Conservation (phyloP, 106 monocot genomes). For the Ottelia alismoides region DNA sequence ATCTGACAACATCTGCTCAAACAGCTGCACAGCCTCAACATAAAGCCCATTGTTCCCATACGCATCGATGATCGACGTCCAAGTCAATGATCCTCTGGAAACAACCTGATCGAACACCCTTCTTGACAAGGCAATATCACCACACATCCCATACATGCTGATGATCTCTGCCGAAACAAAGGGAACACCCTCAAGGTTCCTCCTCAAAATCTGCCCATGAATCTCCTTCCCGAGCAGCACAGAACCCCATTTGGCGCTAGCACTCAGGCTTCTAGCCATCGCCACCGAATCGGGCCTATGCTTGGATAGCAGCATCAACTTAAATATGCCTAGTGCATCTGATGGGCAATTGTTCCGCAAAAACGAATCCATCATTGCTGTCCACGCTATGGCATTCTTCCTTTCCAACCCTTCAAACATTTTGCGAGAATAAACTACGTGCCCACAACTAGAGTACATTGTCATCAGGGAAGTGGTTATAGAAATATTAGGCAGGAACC, state of each 20-base stretch:
- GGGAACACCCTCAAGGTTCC: slow-evolving; percentile 9
- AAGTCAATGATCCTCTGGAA: slow-evolving; percentile 22
- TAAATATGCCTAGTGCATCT: slow-evolving; percentile 41
- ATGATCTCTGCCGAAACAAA: slow-evolving; percentile 17
- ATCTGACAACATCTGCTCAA: slow-evolving; percentile 10
- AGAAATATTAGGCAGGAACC: slow-evolving; percentile 67
- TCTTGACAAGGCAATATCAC: slow-evolving; percentile 3
- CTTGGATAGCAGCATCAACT: slow-evolving; percentile 40
- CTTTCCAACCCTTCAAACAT: slow-evolving; percentile 48
- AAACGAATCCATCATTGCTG: slow-evolving; percentile 72
- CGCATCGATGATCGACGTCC: slow-evolving; percentile 21
- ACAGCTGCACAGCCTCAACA: slow-evolving; percentile 7
- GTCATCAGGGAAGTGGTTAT: slow-evolving; percentile 65
- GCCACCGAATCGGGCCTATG: slow-evolving; percentile 47
- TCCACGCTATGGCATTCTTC: slow-evolving; percentile 80
- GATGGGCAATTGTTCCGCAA: slow-evolving; percentile 28
- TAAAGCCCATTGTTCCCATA: slow-evolving; percentile 7
- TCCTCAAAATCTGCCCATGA: slow-evolving; percentile 40
- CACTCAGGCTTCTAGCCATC: slow-evolving; percentile 38
- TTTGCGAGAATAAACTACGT: slow-evolving; percentile 32
- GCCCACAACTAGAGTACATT: slow-evolving; percentile 56
- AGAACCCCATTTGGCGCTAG: slow-evolving; percentile 28
- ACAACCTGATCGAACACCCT: slow-evolving; percentile 9
- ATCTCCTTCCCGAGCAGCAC: slow-evolving; percentile 64
- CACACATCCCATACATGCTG: slow-evolving; percentile 16